Evolutionary conservation across 1,139 yeast species (phyloP).

Genomic region (Spencermartinsiella ligniputridi): DNA sequence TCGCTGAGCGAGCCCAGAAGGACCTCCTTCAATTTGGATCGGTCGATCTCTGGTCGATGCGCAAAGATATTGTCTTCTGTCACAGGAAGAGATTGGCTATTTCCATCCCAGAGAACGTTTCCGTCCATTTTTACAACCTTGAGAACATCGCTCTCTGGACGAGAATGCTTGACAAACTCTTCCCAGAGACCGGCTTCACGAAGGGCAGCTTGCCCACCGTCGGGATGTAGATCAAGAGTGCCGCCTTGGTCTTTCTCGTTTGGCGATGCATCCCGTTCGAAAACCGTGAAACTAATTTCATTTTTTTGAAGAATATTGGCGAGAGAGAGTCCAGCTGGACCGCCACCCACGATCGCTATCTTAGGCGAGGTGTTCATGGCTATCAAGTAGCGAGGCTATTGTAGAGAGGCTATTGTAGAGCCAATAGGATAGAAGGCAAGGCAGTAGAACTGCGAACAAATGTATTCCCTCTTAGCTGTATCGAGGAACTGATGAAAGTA

Average conservation of each 20-base stretch:
- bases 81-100: not conserved
- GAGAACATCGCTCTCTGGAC: constrained; percentile 1
- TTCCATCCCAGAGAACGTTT: not conserved
- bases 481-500: too few species aligned
- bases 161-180: not conserved
- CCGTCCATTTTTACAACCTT: not conserved
- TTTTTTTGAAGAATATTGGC: constrained; percentile 2
- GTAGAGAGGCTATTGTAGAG: too few species aligned
- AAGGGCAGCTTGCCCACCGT: constrained; percentile 2
- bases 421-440: too few species aligned
- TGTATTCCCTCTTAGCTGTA: too few species aligned
- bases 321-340: not conserved
- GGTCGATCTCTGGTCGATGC: not conserved
- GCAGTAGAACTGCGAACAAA: too few species aligned
- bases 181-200: not conserved
- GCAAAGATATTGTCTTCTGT: not conserved
- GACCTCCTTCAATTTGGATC: not conserved
- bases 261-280: constrained; percentile 5
- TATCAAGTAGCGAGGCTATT: too few species aligned
- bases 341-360: not conserved
- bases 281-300: constrained; percentile 2
- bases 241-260: not conserved
- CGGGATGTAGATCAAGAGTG: not conserved
- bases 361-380: too few species aligned
- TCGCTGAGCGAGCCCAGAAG: not conserved